phyloP scores from a whole-genome alignment of 768 basidiomycete genomes.

The Solioccasus polychromus region DNA sequence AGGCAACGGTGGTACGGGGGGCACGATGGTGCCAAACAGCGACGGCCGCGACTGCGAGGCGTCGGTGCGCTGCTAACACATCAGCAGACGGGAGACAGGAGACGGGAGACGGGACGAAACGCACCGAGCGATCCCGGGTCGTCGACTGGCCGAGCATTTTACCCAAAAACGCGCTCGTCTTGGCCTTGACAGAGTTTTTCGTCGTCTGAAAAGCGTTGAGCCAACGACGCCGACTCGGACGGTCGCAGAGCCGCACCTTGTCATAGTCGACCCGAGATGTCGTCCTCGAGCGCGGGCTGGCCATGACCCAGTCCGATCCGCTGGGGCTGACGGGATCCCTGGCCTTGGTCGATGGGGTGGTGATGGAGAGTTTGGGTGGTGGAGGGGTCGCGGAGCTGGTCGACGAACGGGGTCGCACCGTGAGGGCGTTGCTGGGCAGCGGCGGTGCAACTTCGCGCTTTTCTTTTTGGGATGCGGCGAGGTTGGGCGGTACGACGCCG shows the following conservation, averaged over 20 bases:
- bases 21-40: conserved; percentile 36
- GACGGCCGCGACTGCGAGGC: conserved; percentile 34
- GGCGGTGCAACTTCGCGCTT: conserved; percentile 43
- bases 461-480: conserved; percentile 27
- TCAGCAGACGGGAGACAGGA: conserved; percentile 15
- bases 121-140: conserved; percentile 70
- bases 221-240: neutral
- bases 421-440: conserved; percentile 31
- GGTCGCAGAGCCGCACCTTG: conserved; percentile 43
- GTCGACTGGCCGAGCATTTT: conserved; percentile 71
- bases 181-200: conserved; percentile 68
- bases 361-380: conserved; percentile 37
- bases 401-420: conserved; percentile 42
- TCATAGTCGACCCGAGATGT: conserved; percentile 39
- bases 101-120: conserved; percentile 29
- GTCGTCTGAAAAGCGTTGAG: conserved; percentile 21
- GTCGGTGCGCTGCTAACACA: conserved; percentile 52
- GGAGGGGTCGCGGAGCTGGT: conserved; percentile 33
- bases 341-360: conserved; percentile 23
- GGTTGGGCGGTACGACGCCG: conserved; percentile 36
- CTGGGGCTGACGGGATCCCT: conserved; percentile 34
- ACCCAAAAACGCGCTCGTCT: conserved; percentile 78
- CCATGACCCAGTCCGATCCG: conserved; percentile 46
- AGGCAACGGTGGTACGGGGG: conserved; percentile 50
- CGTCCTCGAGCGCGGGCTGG: conserved; percentile 44